Base-by-base conservation (phyloP, 805 yeast species). In the Crinitomyces ghanaensis region DNA sequence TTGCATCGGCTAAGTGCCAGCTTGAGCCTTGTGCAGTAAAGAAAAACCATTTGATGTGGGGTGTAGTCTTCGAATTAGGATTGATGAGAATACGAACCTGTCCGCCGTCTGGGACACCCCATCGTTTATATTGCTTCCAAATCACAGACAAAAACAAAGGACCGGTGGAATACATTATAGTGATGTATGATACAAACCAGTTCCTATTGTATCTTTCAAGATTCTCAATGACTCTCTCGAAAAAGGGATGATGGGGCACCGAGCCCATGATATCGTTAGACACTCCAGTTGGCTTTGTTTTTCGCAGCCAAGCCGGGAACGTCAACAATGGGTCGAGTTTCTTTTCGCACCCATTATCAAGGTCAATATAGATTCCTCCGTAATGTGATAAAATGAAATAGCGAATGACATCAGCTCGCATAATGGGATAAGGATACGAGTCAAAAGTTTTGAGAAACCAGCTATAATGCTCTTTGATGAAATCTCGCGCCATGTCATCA, bases 231-330 rank as follows among this genome's bases (percentile, higher is more conserved):
- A 69, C 79, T 49, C 75, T 76, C 30, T 68, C 54, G 61, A 82
- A 83, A 58, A 85, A 82, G 3, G 95, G 94, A 56, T 86, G 96
- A 31, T 66, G 63, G 21, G 93, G 94, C 8, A 79, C 77, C 3
- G 88, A 63, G 7, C 93, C 95, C 93, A 86, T 80, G 11, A 85
- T 85, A 53, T 85, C 95, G 54, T 86, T 86, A 4, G 94, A 81
- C 26, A 86, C 73, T 33, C 96, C 96, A 0, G 93, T 79, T 17
- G 96, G 96, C 4, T 70, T 59, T 1, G 96, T 85, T 51, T 82
- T 81, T 42, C 95, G 66, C 9, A 81, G 84, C 62, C 82, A 82
- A 2, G 93, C 93, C 1, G 93, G 86, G 4, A 74, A 80, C 2
- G 77, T 68, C 38, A 85, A 66, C 37, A 86, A 59, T 1, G 93